These are phyloP conservation scores for Coemansia sp. DNA, from an alignment of 192 early-diverging fungal genomes.

Conservation along the genomic window DNA sequence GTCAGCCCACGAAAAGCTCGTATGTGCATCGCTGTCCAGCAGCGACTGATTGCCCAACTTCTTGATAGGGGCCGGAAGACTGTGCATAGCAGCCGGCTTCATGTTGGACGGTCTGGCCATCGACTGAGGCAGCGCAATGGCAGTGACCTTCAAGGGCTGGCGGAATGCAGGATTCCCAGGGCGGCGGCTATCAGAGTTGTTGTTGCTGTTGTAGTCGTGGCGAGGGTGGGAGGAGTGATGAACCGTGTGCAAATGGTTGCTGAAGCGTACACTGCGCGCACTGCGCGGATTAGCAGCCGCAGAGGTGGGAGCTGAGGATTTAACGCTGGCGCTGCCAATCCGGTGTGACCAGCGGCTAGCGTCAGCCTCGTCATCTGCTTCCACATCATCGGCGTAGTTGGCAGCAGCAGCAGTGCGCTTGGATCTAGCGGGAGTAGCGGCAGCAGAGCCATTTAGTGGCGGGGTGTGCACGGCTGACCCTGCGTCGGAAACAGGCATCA, in stretches of 20 bases:
- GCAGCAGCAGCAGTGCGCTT: neutral
- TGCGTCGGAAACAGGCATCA: slow-evolving; percentile 7
- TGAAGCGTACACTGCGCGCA: slow-evolving; percentile 15
- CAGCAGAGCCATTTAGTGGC: neutral
- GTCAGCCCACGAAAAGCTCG: slow-evolving; percentile 57
- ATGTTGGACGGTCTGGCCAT: neutral
- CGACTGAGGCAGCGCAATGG: neutral
- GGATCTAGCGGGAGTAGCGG: neutral
- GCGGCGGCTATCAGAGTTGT: neutral
- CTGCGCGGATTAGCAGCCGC: neutral
- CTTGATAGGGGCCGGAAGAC: slow-evolving; percentile 34
- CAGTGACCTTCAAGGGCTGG: neutral
- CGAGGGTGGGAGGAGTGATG: neutral
- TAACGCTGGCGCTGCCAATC: neutral
- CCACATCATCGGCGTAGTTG: slow-evolving; percentile 26
- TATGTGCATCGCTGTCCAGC: slow-evolving; percentile 14
- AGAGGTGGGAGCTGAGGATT: neutral
- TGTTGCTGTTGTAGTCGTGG: neutral
- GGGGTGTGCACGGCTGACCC: neutral
- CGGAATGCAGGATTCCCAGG: neutral
- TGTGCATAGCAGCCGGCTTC: slow-evolving; percentile 35
- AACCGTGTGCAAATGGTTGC: neutral
- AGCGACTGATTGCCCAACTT: slow-evolving; percentile 8
- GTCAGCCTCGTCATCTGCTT: slow-evolving; percentile 50
- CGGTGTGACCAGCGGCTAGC: slow-evolving; percentile 20